These are phyloP conservation scores for Albugo candida DNA, from an alignment of 352 stramenopile species.

Conservation along the genomic window DNA sequence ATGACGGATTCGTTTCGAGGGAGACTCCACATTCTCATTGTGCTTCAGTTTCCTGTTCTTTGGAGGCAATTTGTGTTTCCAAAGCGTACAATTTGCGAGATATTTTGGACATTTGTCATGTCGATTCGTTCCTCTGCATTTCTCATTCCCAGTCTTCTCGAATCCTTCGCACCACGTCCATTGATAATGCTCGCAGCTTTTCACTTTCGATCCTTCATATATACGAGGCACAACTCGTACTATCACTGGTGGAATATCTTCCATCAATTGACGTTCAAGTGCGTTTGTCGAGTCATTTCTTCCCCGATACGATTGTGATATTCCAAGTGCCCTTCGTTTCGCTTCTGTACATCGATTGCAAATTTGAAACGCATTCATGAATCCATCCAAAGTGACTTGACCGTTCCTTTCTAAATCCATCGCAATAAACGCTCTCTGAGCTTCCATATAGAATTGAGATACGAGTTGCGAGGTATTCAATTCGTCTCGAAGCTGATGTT, in stretches of 20 bases:
- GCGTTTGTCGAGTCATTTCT: conserved; percentile 20
- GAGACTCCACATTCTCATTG: conserved; percentile 54
- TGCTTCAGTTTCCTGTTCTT: conserved; percentile 67
- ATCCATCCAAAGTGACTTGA: conserved; percentile 37
- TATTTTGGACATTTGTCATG: conserved; percentile 79
- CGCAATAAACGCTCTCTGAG: conserved; percentile 29
- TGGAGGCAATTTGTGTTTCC: conserved; percentile 71
- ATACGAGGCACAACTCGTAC: conserved; percentile 45
- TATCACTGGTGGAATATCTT: conserved; percentile 54
- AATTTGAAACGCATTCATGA: conserved; percentile 76
- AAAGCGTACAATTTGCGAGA: conserved; percentile 67
- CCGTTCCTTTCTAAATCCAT: conserved; percentile 26
- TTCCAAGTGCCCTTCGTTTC: conserved; percentile 43
- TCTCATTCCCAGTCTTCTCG: conserved; percentile 67
- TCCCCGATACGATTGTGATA: conserved; percentile 28
- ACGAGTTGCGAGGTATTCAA: conserved; percentile 14
- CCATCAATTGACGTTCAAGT: conserved; percentile 46
- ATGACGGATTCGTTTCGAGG: conserved; percentile 67
- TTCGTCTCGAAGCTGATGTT: conserved; percentile 38
- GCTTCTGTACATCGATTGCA: conserved; percentile 68
- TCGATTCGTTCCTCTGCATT: conserved; percentile 64
- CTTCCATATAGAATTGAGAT: conserved; percentile 14
- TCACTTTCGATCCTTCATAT: conserved; percentile 64
- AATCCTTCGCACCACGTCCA: conserved; percentile 78
- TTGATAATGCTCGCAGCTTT: conserved; percentile 71